Conservation (phyloP, 345 rosid genomes). For the Excoecaria cochinchinensis region DNA sequence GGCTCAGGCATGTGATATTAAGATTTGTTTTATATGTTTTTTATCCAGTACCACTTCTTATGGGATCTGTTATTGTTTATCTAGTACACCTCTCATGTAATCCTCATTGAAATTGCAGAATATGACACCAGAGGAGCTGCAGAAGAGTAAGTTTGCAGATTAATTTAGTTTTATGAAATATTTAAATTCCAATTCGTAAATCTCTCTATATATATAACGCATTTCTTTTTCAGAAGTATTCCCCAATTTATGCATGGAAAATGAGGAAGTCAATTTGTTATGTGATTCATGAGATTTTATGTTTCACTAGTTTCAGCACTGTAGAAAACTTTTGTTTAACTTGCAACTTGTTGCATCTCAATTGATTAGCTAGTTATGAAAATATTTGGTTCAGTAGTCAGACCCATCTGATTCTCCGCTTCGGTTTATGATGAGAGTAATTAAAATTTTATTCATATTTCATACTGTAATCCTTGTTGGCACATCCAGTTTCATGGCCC, state of each 20-base stretch:
- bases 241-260: not conserved
- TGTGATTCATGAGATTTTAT: not conserved
- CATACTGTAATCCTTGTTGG: no score
- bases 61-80: conserved; percentile 10
- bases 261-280: not conserved
- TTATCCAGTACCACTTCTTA: conserved; percentile 10
- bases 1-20: conserved; percentile 46
- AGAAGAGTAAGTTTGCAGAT: conserved; percentile 54
- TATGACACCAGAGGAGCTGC: conserved; percentile 77
- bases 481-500: not conserved
- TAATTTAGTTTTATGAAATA: conserved; percentile 7
- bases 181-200: not conserved
- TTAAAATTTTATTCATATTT: no score
- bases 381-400: no score
- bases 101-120: conserved; percentile 51
- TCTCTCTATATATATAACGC: not conserved
- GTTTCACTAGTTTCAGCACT: not conserved
- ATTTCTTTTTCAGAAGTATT: not conserved
- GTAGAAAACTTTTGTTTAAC: not conserved
- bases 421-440: no score
- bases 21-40: not conserved
- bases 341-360: no score
- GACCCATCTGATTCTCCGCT: no score
- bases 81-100: conserved; percentile 12
- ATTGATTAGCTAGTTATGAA: no score